phyloP scores from a whole-genome alignment of 2,329 filamentous ascomycete species.

The Colletotrichum neosansevieriae region DNA sequence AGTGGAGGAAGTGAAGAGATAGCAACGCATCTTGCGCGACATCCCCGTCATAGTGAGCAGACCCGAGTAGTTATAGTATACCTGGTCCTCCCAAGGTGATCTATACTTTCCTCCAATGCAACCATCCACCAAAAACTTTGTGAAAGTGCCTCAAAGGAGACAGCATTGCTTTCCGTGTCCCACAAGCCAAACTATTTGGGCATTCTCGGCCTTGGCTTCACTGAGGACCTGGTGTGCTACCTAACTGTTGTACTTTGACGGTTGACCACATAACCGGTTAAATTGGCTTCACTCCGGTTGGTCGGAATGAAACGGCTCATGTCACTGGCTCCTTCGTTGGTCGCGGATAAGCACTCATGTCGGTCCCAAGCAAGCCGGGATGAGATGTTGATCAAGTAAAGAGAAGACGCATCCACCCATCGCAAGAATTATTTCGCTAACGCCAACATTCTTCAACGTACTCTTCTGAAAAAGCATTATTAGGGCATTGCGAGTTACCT shows the following conservation, averaged over 20 bases:
- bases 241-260: background rate
- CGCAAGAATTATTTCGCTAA: too few relatives aligned
- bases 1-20: background rate
- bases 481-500: too few relatives aligned
- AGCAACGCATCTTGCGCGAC: background rate
- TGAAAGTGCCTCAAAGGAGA: background rate
- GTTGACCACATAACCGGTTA: background rate
- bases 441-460: too few relatives aligned
- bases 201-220: background rate
- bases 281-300: background rate
- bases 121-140: background rate
- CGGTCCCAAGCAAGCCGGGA: too few relatives aligned
- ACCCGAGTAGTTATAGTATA: background rate
- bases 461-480: too few relatives aligned
- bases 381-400: too few relatives aligned
- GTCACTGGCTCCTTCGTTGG: too few relatives aligned
- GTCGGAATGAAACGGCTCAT: too few relatives aligned
- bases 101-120: conserved; percentile 1
- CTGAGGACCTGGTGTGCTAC: too few relatives aligned
- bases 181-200: background rate
- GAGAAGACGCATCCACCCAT: too few relatives aligned
- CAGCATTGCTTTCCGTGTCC: background rate
- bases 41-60: background rate
- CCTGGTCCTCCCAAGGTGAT: conserved; percentile 1
- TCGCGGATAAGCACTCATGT: too few relatives aligned